Base-by-base conservation (phyloP, 2,329 filamentous ascomycete species). In the Helotiales sp. region DNA sequence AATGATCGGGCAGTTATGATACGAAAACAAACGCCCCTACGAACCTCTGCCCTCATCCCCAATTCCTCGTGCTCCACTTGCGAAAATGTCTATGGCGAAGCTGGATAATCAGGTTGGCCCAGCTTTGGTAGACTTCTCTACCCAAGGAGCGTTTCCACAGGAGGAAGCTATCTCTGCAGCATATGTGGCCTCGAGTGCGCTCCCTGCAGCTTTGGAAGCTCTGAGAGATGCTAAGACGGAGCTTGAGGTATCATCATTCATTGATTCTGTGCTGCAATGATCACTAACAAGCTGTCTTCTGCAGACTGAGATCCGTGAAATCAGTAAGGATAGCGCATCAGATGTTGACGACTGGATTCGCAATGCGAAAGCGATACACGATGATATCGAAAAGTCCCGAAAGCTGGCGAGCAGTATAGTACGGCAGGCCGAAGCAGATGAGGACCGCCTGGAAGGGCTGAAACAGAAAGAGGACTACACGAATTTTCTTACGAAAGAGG, bases 281-380 rank as follows among this genome's bases (percentile, higher is more conserved):
- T 52, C 25, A 33, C 53, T 67, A 48, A 66, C 42, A 34, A 30
- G 25, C 12, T 4, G 8, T 24, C 2, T 44, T 50, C 9, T 3
- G 30, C 48, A 71, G 68, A 59, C 52, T 27, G 87, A 96, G 67
- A 88, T 98, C 58, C 88, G 87, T 63, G 73, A 78, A 22, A 84
- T 95, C 61, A 96, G 93, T 73, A 83, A 86, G 69, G 86, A 91
- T 64, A 89, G 86, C 17, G 89, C 87, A 56, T 83, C 87, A 36
- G 89, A 96, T 68, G 88, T 96, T 51, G 89, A 91, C 69, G 83
- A 87, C 52, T 98, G 93, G 93, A 90, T 96, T 56, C 77, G 81
- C 52, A 91, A 95, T 72, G 91, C 93, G 48, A 91, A 91, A 73
- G 85, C 87, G 52, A 82, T 97, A 7, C 91, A 96, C 72, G 83